Percentiles rank a stretch among this genome's conserved stretches.
Evolutionary conservation across 257 asterid genomes (phyloP).

Genomic region (Orobanche coerulescens): DNA sequence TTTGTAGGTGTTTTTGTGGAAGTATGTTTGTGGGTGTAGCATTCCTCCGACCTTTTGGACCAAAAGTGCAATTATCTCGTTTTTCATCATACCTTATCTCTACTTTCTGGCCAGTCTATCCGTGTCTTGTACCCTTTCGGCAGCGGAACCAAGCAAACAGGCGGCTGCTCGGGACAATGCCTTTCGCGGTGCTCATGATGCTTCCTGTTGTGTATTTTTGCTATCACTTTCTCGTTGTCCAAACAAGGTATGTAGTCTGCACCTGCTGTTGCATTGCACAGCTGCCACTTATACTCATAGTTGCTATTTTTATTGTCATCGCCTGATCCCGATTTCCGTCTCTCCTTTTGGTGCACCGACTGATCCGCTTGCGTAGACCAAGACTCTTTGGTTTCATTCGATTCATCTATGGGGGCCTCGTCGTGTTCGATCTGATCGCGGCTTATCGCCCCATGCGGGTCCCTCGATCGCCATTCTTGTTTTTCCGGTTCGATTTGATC

Average conservation of each 20-base stretch:
- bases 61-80: too few relatives aligned
- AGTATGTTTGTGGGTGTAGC: too few relatives aligned
- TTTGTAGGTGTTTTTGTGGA: too few relatives aligned
- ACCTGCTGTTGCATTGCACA: slow-evolving; percentile 66
- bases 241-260: slow-evolving; percentile 82
- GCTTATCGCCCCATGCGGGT: slow-evolving; percentile 42
- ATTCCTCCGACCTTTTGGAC: too few relatives aligned
- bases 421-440: slow-evolving; percentile 58
- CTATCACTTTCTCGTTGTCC: slow-evolving; percentile 67
- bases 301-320: slow-evolving; percentile 29
- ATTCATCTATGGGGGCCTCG: slow-evolving; percentile 33
- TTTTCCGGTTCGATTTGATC: slow-evolving; percentile 34
- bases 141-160: slow-evolving; percentile 66
- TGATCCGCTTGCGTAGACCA: slow-evolving; percentile 82
- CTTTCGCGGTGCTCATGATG: slow-evolving; percentile 84
- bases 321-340: slow-evolving; percentile 35
- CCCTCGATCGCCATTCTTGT: slow-evolving; percentile 21
- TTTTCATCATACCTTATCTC: slow-evolving; percentile 56
- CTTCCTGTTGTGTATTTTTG: slow-evolving; percentile 36
- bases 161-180: slow-evolving; percentile 73
- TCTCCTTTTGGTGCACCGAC: slow-evolving; percentile 66
- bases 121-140: slow-evolving; percentile 66
- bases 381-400: slow-evolving; percentile 46
- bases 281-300: slow-evolving; percentile 40
- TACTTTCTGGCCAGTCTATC: slow-evolving; percentile 76